Base-by-base conservation (phyloP, 78 protist species). In the Polysphondylium violaceum region DNA sequence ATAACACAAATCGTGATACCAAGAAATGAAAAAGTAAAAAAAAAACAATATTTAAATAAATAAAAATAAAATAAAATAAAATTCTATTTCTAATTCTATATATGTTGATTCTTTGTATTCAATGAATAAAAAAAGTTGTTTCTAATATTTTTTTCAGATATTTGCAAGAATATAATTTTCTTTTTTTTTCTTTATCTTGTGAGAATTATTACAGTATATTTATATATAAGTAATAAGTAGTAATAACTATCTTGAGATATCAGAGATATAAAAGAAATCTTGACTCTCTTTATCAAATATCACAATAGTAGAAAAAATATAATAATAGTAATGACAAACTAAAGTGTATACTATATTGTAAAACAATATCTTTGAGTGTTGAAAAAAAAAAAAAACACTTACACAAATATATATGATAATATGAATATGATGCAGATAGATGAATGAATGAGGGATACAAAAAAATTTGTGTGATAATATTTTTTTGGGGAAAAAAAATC, bases 41-140 rank as follows among this genome's bases (percentile, higher is more conserved):
- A 65, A 40, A 65, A 65, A 65, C 14, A 65, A 65, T 61, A 41
- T 29, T n/a, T 36, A 38, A 68, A 56, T 21, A 19, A 56, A 61
- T 3, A 29, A n/a, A 61, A 61, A 51, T 41, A 33, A 43, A 51
- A 72, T 25, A 72, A 72, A 72, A 40, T 19, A 71, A 71, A 72
- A 31, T 33, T 33, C 27, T 69, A 44, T 47, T 69, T 61, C 36
- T 29, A 25, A 33, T 27, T 17, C 21, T 17, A 11, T 12, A 58
- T 17, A 6, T 58, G 7, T 17, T 21, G 9, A 11, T 58, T 61
- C 31, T 61, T 27, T 6, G 23, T 8, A 6, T 61, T 25, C 4
- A 3, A 27, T 8, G 5, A 33, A 33, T 9, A 61, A 33, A 61
- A 33, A 61, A 27, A 61, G 29, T 29, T 16, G 3, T 29, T 27